Percentiles rank a stretch among this genome's conserved stretches.
phyloP scores from a whole-genome alignment of 257 asterid genomes.

The Scutellaria barbata region DNA sequence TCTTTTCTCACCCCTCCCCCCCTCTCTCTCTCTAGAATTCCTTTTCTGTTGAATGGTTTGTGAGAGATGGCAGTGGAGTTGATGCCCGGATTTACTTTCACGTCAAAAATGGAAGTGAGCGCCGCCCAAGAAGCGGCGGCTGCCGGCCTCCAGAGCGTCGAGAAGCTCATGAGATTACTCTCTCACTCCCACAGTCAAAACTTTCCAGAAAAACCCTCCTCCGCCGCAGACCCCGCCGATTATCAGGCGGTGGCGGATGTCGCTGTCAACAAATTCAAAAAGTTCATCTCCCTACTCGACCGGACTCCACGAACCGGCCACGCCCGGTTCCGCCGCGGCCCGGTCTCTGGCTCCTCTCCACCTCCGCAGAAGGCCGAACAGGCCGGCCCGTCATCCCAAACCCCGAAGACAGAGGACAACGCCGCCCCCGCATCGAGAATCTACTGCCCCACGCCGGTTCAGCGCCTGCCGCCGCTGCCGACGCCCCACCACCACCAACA shows the following conservation, averaged over 20 bases:
- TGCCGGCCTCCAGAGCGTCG: slow-evolving; percentile 64
- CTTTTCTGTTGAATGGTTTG: slow-evolving; percentile 21
- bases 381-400: slow-evolving; percentile 14
- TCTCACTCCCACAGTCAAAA: slow-evolving; percentile 45
- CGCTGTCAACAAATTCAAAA: slow-evolving; percentile 59
- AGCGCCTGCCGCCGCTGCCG: slow-evolving; percentile 78
- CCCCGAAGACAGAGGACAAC: slow-evolving; percentile 36
- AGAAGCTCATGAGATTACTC: slow-evolving; percentile 53
- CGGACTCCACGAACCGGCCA: slow-evolving; percentile 57
- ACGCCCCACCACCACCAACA: slow-evolving; percentile 55
- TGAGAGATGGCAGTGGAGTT: slow-evolving; percentile 56
- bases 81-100: slow-evolving; percentile 46
- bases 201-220: slow-evolving; percentile 28
- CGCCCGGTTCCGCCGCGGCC: slow-evolving; percentile 71
- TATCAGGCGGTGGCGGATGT: slow-evolving; percentile 59
- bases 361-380: slow-evolving; percentile 37
- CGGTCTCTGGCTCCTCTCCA: slow-evolving; percentile 32
- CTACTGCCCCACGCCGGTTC: slow-evolving; percentile 69
- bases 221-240: slow-evolving; percentile 33
- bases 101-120: slow-evolving; percentile 53
- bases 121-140: slow-evolving; percentile 69
- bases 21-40: slow-evolving; percentile 3
- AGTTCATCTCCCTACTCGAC: slow-evolving; percentile 56
- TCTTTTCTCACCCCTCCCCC: slow-evolving; percentile 32
- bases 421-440: slow-evolving; percentile 39